These are phyloP conservation scores for Ceratocystis eucalypticola DNA, from an alignment of 2,329 filamentous ascomycete species.

Conservation along the genomic window DNA sequence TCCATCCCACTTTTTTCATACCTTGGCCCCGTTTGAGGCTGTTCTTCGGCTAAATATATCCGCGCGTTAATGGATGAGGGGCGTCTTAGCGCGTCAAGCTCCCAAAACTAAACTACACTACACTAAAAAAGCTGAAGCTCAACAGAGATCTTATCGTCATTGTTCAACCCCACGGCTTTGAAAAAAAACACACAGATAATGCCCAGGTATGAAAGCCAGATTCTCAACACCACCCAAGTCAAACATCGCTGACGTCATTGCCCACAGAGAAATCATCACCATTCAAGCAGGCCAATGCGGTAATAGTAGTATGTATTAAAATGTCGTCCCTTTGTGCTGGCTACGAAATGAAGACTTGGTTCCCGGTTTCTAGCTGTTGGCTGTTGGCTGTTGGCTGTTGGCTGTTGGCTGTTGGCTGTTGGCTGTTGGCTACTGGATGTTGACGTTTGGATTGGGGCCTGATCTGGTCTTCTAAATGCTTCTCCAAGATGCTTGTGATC, in stretches of 20 bases:
- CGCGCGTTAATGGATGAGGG: not conserved
- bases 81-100: not conserved
- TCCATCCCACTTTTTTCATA: not conserved
- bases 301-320: conserved; percentile 73
- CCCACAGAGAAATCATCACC: conserved; percentile 86
- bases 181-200: conserved; percentile 12
- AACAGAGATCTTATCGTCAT: conserved; percentile 7
- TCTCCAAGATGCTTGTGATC: not conserved
- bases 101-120: not conserved
- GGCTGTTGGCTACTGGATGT: too few relatives aligned
- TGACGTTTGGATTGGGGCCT: not conserved
- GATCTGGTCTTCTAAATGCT: not conserved
- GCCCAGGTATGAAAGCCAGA: conserved; percentile 19
- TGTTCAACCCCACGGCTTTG: not conserved
- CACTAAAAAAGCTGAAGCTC: conserved; percentile 5
- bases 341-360: not conserved
- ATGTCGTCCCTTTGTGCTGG: not conserved
- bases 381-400: too few relatives aligned
- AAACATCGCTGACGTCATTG: conserved; percentile 5
- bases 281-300: conserved; percentile 98
- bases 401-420: too few relatives aligned
- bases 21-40: not conserved
- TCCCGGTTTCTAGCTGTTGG: too few relatives aligned
- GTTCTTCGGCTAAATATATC: not conserved
- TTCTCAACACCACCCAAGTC: not conserved